phyloP scores from a whole-genome alignment of 352 stramenopile species.

The Elongisporangium anandrum region DNA sequence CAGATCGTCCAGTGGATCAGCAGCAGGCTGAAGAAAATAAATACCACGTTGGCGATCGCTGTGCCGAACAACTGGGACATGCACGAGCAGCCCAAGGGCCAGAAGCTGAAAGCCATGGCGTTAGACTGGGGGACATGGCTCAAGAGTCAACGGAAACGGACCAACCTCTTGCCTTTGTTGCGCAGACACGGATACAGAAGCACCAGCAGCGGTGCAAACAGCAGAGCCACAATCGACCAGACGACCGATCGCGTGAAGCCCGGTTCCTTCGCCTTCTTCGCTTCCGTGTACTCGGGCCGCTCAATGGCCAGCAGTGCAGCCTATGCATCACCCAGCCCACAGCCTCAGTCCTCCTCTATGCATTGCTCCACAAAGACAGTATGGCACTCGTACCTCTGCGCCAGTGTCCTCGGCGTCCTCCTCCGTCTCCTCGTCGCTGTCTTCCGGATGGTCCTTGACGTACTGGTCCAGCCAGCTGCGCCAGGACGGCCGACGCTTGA shows the following conservation, averaged over 20 bases:
- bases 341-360: neutral
- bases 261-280: slow-evolving; percentile 1
- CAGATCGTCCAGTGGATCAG: slow-evolving; percentile 64
- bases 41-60: slow-evolving; percentile 43
- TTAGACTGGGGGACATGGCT: neutral
- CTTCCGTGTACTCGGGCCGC: neutral
- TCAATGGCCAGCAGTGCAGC: neutral
- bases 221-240: slow-evolving; percentile 49
- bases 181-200: slow-evolving; percentile 46
- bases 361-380: no score
- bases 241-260: slow-evolving; percentile 47
- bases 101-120: slow-evolving; percentile 30
- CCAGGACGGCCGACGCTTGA: slow-evolving; percentile 71
- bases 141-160: neutral
- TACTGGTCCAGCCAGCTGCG: slow-evolving; percentile 68
- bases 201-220: slow-evolving; percentile 53
- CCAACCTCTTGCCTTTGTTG: slow-evolving; percentile 45
- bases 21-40: slow-evolving; percentile 32
- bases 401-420: slow-evolving; percentile 27
- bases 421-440: slow-evolving; percentile 26
- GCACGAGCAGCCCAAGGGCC: slow-evolving; percentile 62
- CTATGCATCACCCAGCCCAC: neutral
- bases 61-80: slow-evolving; percentile 38
- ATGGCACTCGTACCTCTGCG: slow-evolving; percentile 5
- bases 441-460: slow-evolving; percentile 39